Conservation (phyloP, 495 filamentous ascomycete species). For the Penicillium herquei region DNA sequence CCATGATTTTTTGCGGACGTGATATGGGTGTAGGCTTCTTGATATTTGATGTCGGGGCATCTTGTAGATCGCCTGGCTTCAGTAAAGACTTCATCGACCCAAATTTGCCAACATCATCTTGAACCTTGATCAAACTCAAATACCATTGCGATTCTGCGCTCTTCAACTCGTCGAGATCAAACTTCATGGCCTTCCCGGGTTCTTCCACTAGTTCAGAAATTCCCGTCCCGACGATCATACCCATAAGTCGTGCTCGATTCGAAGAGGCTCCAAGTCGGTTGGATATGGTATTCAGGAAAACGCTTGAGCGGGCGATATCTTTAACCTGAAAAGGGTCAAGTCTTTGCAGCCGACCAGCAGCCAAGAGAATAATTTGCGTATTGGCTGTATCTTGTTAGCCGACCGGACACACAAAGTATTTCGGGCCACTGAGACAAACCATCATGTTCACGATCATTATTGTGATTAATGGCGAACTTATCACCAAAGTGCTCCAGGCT, state of each 20-base stretch:
- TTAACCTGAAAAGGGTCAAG: slow-evolving; percentile 57
- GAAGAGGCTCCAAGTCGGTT: slow-evolving; percentile 82
- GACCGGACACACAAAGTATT: background rate
- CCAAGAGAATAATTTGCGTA: slow-evolving; percentile 74
- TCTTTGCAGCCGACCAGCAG: slow-evolving; percentile 72
- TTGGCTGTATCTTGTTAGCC: slow-evolving; percentile 56
- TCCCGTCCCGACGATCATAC: slow-evolving; percentile 83
- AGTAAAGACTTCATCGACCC: slow-evolving; percentile 41
- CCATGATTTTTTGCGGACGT: slow-evolving; percentile 48
- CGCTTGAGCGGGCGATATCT: slow-evolving; percentile 64
- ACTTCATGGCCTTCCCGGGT: slow-evolving; percentile 69
- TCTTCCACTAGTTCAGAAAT: slow-evolving; percentile 80
- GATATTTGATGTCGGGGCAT: background rate
- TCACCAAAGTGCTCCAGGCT: slow-evolving; percentile 75
- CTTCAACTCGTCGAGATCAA: slow-evolving; percentile 77
- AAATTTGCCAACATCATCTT: slow-evolving; percentile 64
- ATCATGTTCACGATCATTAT: slow-evolving; percentile 81
- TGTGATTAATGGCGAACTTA: slow-evolving; percentile 80
- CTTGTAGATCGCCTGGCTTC: background rate
- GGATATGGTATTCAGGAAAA: slow-evolving; percentile 75
- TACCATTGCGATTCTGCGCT: slow-evolving; percentile 76
- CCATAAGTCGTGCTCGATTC: slow-evolving; percentile 72
- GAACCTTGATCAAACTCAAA: slow-evolving; percentile 57
- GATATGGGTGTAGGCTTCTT: slow-evolving; percentile 18
- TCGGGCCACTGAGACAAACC: slow-evolving; percentile 43